Conservation (phyloP, 345 rosid genomes). For the Odontarrhena argentea region DNA sequence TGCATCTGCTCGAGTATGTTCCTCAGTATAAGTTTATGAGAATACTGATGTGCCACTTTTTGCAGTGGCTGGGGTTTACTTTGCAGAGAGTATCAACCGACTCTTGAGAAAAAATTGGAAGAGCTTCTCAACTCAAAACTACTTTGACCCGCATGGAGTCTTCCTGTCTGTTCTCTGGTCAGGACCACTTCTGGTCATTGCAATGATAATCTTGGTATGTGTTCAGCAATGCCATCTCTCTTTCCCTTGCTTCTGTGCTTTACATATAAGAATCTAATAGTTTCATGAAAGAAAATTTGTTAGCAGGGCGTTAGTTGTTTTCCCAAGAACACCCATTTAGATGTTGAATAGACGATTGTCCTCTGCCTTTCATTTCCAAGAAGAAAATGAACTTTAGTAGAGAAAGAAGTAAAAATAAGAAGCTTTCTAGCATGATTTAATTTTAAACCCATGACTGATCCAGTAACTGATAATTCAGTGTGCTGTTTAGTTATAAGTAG, state of each 20-base stretch:
- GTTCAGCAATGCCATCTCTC: conserved; percentile 6
- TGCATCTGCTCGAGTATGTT: neutral
- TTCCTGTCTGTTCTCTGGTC: conserved; percentile 92
- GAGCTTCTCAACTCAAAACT: conserved; percentile 85
- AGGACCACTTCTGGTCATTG: conserved; percentile 82
- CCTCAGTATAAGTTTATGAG: neutral
- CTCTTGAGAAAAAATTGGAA: conserved; percentile 69
- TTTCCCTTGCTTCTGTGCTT: conserved; percentile 5
- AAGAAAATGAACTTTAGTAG: neutral
- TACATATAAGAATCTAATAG: neutral
- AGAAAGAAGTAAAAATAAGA: neutral
- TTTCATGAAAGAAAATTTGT: neutral
- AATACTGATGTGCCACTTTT: neutral
- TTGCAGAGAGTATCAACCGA: conserved; percentile 78
- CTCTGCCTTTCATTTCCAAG: neutral
- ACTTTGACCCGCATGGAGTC: conserved; percentile 82
- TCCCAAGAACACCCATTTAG: neutral
- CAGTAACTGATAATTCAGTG: neutral
- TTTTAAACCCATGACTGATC: neutral
- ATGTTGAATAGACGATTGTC: neutral
- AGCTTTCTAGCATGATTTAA: neutral
- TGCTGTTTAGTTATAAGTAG: neutral
- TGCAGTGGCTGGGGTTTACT: conserved; percentile 88
- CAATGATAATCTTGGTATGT: conserved; percentile 80
- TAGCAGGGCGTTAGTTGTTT: neutral